These are phyloP conservation scores for Styphnolobium japonicum DNA, from an alignment of 306 rosid genomes.

Conservation along the genomic window DNA sequence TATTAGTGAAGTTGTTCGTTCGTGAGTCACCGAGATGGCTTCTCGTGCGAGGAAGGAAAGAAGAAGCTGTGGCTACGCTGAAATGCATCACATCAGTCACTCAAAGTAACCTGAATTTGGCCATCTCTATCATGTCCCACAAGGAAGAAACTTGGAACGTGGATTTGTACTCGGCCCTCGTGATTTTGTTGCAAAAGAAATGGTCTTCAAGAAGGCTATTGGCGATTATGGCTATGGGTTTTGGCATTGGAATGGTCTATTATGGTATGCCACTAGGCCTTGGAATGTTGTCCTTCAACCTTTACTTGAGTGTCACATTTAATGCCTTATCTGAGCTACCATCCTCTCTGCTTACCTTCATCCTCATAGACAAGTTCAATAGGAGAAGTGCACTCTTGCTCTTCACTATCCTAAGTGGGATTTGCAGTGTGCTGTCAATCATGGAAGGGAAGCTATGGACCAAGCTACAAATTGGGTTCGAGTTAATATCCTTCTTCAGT, in stretches of 20 bases:
- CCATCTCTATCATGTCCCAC: slow-evolving; percentile 19
- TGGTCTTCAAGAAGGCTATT: slow-evolving; percentile 51
- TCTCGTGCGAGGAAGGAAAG: slow-evolving; percentile 45
- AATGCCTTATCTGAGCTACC: slow-evolving; percentile 72
- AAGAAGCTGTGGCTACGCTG: slow-evolving; percentile 43
- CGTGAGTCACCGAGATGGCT: slow-evolving; percentile 74
- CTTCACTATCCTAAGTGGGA: slow-evolving; percentile 34
- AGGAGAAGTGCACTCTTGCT: slow-evolving; percentile 39
- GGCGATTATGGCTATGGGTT: slow-evolving; percentile 24
- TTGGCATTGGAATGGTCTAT: slow-evolving; percentile 59
- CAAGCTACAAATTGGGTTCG: slow-evolving; percentile 41
- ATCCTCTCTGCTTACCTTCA: slow-evolving; percentile 31
- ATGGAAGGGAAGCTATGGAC: slow-evolving; percentile 24
- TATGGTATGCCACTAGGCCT: slow-evolving; percentile 71
- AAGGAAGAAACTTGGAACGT: slow-evolving; percentile 24
- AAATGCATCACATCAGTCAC: slow-evolving; percentile 22
- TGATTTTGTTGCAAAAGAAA: slow-evolving; percentile 29
- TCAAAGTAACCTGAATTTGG: slow-evolving; percentile 12
- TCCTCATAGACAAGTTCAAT: slow-evolving; percentile 39
- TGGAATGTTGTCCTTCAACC: slow-evolving; percentile 41
- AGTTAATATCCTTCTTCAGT: slow-evolving; percentile 54
- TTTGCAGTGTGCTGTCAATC: slow-evolving; percentile 44
- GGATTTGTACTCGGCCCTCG: slow-evolving; percentile 37
- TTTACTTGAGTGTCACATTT: slow-evolving; percentile 54
- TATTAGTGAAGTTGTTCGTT: slow-evolving; percentile 29